Percentiles rank a stretch among this genome's conserved stretches.
Conservation (phyloP, 176 grass and related monocot genomes). For the Cocos nucifera region DNA sequence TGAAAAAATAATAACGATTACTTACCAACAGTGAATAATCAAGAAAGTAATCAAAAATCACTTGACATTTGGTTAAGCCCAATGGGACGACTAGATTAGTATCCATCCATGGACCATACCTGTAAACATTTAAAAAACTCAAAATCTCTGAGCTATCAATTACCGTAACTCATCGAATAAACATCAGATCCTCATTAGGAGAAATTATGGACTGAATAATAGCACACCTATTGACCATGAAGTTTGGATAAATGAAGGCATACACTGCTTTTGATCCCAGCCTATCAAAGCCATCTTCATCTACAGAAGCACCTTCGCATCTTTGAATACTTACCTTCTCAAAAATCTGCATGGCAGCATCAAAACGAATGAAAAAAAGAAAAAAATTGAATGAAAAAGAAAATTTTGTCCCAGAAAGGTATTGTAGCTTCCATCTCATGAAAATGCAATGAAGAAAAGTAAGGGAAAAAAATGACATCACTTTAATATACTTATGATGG, state of each 20-base stretch:
- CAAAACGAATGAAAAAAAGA: conserved; percentile 8
- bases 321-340: conserved; percentile 92
- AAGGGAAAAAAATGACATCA: too few species aligned
- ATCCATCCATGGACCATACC: conserved; percentile 98
- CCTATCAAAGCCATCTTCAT: conserved; percentile 36
- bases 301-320: conserved; percentile 45
- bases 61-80: conserved; percentile 61
- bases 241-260: conserved; percentile 95
- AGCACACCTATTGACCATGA: conserved; percentile 89
- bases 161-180: too few species aligned
- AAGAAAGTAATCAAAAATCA: conserved; percentile 96
- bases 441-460: too few species aligned
- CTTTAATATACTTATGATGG: too few species aligned
- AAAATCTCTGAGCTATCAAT: too few species aligned
- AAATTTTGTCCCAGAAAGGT: conserved; percentile 10
- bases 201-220: too few species aligned
- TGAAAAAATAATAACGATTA: neutral
- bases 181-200: too few species aligned
- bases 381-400: neutral
- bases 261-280: conserved; percentile 78
- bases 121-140: conserved; percentile 22
- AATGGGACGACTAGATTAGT: conserved; percentile 85
- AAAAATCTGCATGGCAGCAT: conserved; percentile 39
- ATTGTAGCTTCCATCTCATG: neutral
- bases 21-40: conserved; percentile 58